Evolutionary conservation across 352 stramenopile genomes (phyloP).

Genomic region (Phytophthora constricta): DNA sequence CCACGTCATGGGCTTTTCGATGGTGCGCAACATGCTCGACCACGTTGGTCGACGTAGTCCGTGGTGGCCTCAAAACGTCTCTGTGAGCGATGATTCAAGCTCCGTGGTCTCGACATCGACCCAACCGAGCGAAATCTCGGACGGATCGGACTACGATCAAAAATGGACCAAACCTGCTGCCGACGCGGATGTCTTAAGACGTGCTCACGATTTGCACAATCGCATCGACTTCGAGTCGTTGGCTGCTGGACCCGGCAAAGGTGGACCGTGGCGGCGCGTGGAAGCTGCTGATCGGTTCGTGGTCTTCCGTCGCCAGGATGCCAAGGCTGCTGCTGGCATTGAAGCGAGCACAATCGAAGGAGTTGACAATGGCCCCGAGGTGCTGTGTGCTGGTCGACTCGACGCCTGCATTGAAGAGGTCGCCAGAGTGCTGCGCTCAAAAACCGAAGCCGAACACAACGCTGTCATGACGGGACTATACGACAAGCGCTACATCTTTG

Average conservation of each 20-base stretch:
- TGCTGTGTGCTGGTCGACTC: conserved; percentile 32
- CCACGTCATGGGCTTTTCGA: neutral
- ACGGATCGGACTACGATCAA: neutral
- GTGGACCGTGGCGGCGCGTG: conserved; percentile 26
- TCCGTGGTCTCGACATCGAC: conserved; percentile 3
- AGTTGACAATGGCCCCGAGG: conserved; percentile 6
- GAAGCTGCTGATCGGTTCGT: conserved; percentile 23
- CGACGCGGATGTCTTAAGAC: conserved; percentile 12
- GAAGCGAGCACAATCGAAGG: neutral
- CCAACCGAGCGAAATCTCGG: conserved; percentile 8
- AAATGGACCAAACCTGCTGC: conserved; percentile 8
- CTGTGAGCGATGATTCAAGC: neutral
- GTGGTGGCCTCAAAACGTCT: neutral
- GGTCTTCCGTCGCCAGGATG: conserved; percentile 10
- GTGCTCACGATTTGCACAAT: conserved; percentile 14
- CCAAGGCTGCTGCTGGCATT: neutral
- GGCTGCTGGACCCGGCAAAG: conserved; percentile 12
- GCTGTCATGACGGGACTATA: conserved; percentile 33
- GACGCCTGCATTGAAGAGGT: conserved; percentile 35
- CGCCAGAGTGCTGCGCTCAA: conserved; percentile 15
- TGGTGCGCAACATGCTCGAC: neutral
- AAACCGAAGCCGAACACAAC: conserved; percentile 33
- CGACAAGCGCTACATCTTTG: conserved; percentile 32
- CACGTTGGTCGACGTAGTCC: neutral
- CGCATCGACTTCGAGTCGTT: conserved; percentile 16